Percentiles rank a stretch among this genome's conserved stretches.
Conservation (phyloP, 495 filamentous ascomycete genomes). For the Cenococcum geophilum region DNA sequence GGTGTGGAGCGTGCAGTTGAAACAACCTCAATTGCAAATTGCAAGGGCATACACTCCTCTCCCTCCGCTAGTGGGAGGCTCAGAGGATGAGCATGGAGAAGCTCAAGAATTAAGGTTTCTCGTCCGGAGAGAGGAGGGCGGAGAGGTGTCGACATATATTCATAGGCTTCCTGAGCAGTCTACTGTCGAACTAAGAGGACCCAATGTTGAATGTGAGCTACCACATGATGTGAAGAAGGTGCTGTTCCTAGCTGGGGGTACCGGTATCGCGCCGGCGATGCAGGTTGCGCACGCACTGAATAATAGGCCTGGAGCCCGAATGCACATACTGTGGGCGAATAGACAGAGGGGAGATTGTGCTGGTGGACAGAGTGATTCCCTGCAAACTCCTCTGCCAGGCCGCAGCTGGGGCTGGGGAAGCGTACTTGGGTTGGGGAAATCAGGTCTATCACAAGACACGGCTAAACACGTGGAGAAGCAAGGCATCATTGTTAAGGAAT, state of each 20-base stretch:
- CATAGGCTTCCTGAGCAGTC: slow-evolving; percentile 54
- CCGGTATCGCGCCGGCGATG: slow-evolving; percentile 85
- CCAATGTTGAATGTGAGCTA: slow-evolving; percentile 62
- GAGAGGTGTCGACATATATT: slow-evolving; percentile 60
- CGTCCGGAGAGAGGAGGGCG: slow-evolving; percentile 42
- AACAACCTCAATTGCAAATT: slow-evolving; percentile 88
- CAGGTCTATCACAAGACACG: slow-evolving; percentile 29
- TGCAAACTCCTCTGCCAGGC: slow-evolving; percentile 9
- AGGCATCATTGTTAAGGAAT: slow-evolving; percentile 51
- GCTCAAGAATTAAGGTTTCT: slow-evolving; percentile 44
- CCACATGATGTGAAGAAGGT: slow-evolving; percentile 51
- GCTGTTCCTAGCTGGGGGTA: slow-evolving; percentile 86
- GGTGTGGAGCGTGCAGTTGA: slow-evolving; percentile 83
- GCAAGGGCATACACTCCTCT: slow-evolving; percentile 83
- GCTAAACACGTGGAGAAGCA: slow-evolving; percentile 1
- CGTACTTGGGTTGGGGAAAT: slow-evolving; percentile 10
- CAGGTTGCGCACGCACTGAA: slow-evolving; percentile 64
- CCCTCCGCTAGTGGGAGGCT: slow-evolving; percentile 42
- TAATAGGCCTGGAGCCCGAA: slow-evolving; percentile 34
- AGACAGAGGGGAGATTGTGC: slow-evolving; percentile 52
- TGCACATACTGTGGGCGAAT: slow-evolving; percentile 67
- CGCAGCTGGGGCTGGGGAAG: slow-evolving; percentile 18
- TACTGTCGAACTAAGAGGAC: slow-evolving; percentile 68
- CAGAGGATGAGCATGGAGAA: slow-evolving; percentile 37
- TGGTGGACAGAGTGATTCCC: slow-evolving; percentile 41